These are phyloP conservation scores for Vitis labrusca DNA, from an alignment of 164 flowering plant species.

Conservation along the genomic window DNA sequence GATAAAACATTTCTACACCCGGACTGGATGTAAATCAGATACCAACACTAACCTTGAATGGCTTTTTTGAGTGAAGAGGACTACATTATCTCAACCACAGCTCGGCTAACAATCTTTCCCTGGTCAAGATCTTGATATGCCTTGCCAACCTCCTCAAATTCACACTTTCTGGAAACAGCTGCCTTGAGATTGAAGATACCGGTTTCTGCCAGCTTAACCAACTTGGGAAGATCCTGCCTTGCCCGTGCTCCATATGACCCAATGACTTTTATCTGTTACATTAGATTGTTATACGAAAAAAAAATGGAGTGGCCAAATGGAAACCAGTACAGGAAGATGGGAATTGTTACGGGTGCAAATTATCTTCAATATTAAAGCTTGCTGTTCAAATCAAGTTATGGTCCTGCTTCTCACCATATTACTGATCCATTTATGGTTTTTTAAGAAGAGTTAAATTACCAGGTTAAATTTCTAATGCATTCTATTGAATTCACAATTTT, in stretches of 20 bases:
- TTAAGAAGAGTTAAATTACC: no score
- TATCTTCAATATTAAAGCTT: no score
- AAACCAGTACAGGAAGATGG: not conserved
- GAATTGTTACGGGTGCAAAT: not conserved
- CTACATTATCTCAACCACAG: constrained; percentile 78
- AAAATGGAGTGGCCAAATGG: not conserved
- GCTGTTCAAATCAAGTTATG: no score
- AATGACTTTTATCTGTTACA: constrained; percentile 30
- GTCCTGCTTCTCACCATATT: no score
- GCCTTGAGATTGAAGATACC: constrained; percentile 72
- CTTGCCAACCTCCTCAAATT: constrained; percentile 70
- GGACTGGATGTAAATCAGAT: no score
- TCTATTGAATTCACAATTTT: no score
- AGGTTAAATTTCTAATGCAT: no score
- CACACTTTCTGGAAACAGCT: constrained; percentile 81
- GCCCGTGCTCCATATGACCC: constrained; percentile 48
- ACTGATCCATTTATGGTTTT: no score
- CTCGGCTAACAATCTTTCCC: constrained; percentile 78
- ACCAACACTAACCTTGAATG: no score
- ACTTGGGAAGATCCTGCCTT: constrained; percentile 39
- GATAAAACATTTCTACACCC: no score
- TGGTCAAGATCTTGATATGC: constrained; percentile 79
- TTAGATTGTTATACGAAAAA: not conserved
- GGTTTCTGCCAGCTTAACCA: constrained; percentile 75
- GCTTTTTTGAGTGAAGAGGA: no score